phyloP scores from a whole-genome alignment of 495 filamentous ascomycete species.

The Chlorociboria aeruginascens region DNA sequence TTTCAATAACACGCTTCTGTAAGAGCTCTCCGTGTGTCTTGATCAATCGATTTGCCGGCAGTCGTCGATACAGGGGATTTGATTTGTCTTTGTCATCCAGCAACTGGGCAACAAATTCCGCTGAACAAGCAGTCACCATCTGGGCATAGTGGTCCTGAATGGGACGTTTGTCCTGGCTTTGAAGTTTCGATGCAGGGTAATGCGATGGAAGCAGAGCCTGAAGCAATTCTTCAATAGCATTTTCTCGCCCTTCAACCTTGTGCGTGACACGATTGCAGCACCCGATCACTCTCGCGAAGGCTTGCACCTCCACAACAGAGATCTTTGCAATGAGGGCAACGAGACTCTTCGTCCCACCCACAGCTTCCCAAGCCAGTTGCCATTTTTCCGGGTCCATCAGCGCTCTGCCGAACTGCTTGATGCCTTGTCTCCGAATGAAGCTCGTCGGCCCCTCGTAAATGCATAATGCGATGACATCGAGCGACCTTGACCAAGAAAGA shows the following conservation, averaged over 20 bases:
- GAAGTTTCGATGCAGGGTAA: conserved; percentile 11
- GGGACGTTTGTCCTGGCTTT: conserved; percentile 15
- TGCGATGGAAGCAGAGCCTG: conserved; percentile 14
- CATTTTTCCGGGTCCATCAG: conserved; percentile 10
- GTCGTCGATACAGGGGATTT: conserved; percentile 13
- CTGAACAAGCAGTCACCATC: conserved; percentile 15
- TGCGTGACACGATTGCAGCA: conserved; percentile 7
- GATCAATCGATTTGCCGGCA: not conserved
- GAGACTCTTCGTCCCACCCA: conserved; percentile 13
- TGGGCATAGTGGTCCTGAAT: conserved; percentile 12
- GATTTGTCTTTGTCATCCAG: conserved; percentile 15
- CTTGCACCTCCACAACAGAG: conserved; percentile 16
- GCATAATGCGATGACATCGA: conserved; percentile 5
- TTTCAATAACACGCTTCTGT: conserved; percentile 5
- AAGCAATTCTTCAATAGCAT: conserved; percentile 10
- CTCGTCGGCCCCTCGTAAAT: not conserved
- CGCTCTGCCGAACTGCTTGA: conserved; percentile 11
- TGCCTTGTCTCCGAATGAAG: conserved; percentile 6
- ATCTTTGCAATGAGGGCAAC: conserved; percentile 10
- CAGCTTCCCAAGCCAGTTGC: conserved; percentile 8
- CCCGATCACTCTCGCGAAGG: conserved; percentile 9
- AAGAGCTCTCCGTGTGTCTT: conserved; percentile 10
- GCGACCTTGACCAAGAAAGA: conserved; percentile 1
- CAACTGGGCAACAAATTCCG: conserved; percentile 8
- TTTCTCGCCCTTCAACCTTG: conserved; percentile 10